phyloP scores from a whole-genome alignment of 768 basidiomycete genomes.

The Lentinula aciculospora region DNA sequence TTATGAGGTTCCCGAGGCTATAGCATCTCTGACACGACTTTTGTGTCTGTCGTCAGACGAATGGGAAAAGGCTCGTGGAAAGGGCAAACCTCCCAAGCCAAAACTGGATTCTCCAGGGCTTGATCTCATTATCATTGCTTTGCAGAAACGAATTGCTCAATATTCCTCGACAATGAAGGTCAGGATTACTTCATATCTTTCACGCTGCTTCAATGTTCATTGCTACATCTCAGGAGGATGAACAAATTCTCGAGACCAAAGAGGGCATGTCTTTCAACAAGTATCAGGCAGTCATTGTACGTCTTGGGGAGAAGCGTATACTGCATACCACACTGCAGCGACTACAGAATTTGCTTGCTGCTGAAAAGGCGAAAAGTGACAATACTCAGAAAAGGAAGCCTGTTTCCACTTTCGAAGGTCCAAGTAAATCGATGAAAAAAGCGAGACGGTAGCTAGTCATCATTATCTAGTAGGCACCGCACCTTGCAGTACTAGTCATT shows the following conservation, averaged over 20 bases:
- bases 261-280: slow-evolving; percentile 30
- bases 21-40: slow-evolving; percentile 63
- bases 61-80: slow-evolving; percentile 54
- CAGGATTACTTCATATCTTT: slow-evolving; percentile 13
- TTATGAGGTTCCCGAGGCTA: slow-evolving; percentile 43
- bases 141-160: slow-evolving; percentile 42
- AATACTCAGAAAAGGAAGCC: not conserved
- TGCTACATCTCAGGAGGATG: slow-evolving; percentile 42
- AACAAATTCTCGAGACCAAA: slow-evolving; percentile 25
- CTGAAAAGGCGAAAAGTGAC: not conserved
- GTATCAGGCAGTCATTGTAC: slow-evolving; percentile 62
- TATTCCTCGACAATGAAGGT: slow-evolving; percentile 64
- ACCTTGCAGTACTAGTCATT: not conserved
- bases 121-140: slow-evolving; percentile 38
- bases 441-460: not conserved
- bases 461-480: not conserved
- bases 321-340: slow-evolving; percentile 20
- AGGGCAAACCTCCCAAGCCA: slow-evolving; percentile 72
- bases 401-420: not conserved
- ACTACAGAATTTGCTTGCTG: not conserved
- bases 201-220: not conserved
- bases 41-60: slow-evolving; percentile 51
- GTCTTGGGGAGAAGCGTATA: slow-evolving; percentile 77
- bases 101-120: slow-evolving; percentile 46
- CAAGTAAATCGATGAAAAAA: not conserved